Conservation (phyloP, 2,329 filamentous ascomycete genomes). For the Colletotrichum sp. region DNA sequence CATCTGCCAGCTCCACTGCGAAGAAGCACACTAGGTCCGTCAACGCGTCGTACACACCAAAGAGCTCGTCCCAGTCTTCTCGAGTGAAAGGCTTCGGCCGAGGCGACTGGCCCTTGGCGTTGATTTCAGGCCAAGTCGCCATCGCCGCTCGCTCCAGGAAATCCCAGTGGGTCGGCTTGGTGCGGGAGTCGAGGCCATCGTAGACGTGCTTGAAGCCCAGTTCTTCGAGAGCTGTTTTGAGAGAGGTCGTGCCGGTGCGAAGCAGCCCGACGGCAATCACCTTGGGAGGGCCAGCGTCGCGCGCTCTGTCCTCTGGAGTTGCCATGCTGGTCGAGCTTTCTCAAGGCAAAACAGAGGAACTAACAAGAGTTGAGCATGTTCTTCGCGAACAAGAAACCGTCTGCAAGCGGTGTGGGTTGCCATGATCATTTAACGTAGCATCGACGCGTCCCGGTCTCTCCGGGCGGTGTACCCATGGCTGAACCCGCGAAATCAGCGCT, state of each 20-base stretch:
- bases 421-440: not conserved
- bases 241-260: constrained; percentile 20
- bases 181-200: constrained; percentile 13
- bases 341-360: not conserved
- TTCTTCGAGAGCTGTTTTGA: constrained; percentile 5
- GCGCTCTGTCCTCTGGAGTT: not conserved
- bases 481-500: not conserved
- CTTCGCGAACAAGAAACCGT: not conserved
- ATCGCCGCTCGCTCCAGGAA: constrained; percentile 5
- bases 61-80: constrained; percentile 37
- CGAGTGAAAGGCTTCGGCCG: constrained; percentile 21
- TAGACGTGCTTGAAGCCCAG: constrained; percentile 17
- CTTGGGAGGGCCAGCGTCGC: not conserved
- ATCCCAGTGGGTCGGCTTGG: constrained; percentile 1
- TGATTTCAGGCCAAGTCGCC: constrained; percentile 1
- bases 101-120: not conserved
- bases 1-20: constrained; percentile 29
- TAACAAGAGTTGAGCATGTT: not conserved
- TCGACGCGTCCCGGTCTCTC: not conserved
- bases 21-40: constrained; percentile 34
- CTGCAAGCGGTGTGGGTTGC: not conserved
- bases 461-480: not conserved
- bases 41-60: constrained; percentile 30
- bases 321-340: not conserved
- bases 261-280: constrained; percentile 20